A percentile compares a stretch with the other conserved stretches of the same genome.
Conservation (phyloP, 2,329 filamentous ascomycete species). For the Fulvia fulva region DNA sequence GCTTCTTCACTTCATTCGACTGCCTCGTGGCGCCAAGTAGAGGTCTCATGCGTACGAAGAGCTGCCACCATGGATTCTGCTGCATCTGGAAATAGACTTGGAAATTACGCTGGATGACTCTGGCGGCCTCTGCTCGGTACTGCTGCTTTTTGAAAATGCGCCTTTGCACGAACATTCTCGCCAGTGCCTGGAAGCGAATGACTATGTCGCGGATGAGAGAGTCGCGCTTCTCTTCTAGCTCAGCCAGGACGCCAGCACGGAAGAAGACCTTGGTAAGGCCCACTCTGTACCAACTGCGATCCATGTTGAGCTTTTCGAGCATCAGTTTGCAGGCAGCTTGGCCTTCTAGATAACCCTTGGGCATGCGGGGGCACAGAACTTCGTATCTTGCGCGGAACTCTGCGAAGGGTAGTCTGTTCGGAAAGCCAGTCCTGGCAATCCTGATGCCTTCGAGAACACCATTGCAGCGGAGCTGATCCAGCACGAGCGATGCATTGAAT, state of each 20-base stretch:
- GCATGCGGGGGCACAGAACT: slow-evolving; percentile 83
- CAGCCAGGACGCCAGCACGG: slow-evolving; percentile 88
- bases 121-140: slow-evolving; percentile 89
- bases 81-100: slow-evolving; percentile 85
- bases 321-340: slow-evolving; percentile 82
- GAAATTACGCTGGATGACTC: slow-evolving; percentile 93
- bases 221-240: slow-evolving; percentile 94
- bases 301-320: slow-evolving; percentile 81
- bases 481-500: slow-evolving; percentile 83
- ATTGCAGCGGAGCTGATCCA: slow-evolving; percentile 97
- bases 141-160: slow-evolving; percentile 87
- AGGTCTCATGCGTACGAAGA: slow-evolving; percentile 92
- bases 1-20: slow-evolving; percentile 87
- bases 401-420: slow-evolving; percentile 83
- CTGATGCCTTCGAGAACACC: slow-evolving; percentile 98
- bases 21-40: slow-evolving; percentile 88
- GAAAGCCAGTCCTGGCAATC: slow-evolving; percentile 94
- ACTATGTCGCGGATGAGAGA: slow-evolving; percentile 91
- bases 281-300: slow-evolving; percentile 83
- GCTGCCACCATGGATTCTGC: slow-evolving; percentile 94
- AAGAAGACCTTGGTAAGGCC: slow-evolving; percentile 98
- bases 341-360: slow-evolving; percentile 85
- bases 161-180: slow-evolving; percentile 83
- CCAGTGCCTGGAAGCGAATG: slow-evolving; percentile 85
- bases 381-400: slow-evolving; percentile 97